Conservation (phyloP, 139 green algal species). For the Zygnema circumcarinatum region DNA sequence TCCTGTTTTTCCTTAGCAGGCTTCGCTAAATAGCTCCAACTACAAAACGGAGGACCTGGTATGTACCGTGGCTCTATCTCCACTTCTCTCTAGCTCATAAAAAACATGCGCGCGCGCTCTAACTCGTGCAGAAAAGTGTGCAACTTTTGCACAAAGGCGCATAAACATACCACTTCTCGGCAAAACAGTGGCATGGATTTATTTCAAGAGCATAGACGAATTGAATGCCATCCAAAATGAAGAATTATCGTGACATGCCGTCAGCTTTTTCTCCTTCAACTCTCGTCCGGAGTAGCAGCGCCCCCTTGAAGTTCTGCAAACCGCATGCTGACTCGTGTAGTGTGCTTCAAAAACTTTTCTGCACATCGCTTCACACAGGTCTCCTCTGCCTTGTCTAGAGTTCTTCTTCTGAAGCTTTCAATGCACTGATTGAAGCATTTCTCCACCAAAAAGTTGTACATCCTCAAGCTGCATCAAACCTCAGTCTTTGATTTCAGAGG, state of each 20-base stretch:
- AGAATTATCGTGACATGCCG: too few species aligned
- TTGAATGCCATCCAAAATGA: too few species aligned
- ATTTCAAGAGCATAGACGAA: neutral
- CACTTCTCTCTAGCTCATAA: too few species aligned
- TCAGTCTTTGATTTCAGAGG: too few species aligned
- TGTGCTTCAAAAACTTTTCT: conserved; percentile 97
- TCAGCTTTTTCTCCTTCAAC: neutral
- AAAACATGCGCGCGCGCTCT: too few species aligned
- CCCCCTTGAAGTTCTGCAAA: conserved; percentile 74
- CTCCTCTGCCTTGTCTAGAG: conserved; percentile 89
- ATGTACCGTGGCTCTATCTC: too few species aligned
- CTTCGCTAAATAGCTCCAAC: too few species aligned
- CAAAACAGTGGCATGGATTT: neutral
- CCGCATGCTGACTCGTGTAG: conserved; percentile 80
- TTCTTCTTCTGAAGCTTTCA: conserved; percentile 89
- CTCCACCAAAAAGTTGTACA: conserved; percentile 98
- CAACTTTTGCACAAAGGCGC: too few species aligned
- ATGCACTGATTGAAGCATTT: conserved; percentile 93
- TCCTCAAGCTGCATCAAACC: conserved; percentile 68
- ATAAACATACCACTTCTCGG: too few species aligned
- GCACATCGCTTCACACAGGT: conserved; percentile 90
- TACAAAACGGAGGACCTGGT: too few species aligned
- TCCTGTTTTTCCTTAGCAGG: too few species aligned
- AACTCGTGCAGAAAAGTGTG: too few species aligned
- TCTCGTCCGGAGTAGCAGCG: conserved; percentile 43